These are phyloP conservation scores for Neurospora sp. DNA, from an alignment of 495 filamentous ascomycete species.

Conservation along the genomic window DNA sequence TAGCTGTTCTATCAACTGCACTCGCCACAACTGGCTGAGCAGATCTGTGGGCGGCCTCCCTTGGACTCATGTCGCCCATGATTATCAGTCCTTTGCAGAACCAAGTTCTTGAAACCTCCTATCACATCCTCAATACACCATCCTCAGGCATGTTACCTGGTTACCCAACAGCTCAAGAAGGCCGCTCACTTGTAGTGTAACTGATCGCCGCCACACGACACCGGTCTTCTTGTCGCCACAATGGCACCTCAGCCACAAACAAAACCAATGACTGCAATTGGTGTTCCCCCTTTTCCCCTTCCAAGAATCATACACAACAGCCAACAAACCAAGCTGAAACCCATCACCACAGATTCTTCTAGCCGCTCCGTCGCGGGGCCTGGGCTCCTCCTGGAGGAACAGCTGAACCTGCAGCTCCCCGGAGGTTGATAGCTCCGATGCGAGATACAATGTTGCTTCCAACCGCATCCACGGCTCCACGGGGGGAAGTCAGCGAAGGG, in stretches of 20 bases:
- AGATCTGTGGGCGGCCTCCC: not conserved
- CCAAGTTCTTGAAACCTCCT: not conserved
- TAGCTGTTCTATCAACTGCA: not conserved
- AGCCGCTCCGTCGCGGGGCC: not conserved
- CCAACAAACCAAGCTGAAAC: not conserved
- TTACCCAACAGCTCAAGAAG: not conserved
- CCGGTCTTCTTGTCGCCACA: not conserved
- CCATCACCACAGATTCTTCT: not conserved
- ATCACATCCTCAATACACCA: not conserved
- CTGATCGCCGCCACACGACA: not conserved
- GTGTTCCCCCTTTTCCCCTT: not conserved
- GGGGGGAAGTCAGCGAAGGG: conserved; percentile 69
- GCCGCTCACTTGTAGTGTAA: not conserved
- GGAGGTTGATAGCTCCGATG: conserved; percentile 64
- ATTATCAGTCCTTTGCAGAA: not conserved
- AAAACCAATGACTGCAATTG: not conserved
- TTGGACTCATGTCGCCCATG: not conserved
- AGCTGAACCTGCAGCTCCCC: conserved; percentile 20
- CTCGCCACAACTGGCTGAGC: not conserved
- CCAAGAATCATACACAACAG: not conserved
- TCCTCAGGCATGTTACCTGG: not conserved
- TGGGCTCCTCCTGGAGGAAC: not conserved
- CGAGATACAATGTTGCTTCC: conserved; percentile 83
- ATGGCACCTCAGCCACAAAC: not conserved
- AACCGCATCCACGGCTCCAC: conserved; percentile 91